phyloP scores from a whole-genome alignment of 306 rosid genomes.

The Heteromeles arbutifolia region DNA sequence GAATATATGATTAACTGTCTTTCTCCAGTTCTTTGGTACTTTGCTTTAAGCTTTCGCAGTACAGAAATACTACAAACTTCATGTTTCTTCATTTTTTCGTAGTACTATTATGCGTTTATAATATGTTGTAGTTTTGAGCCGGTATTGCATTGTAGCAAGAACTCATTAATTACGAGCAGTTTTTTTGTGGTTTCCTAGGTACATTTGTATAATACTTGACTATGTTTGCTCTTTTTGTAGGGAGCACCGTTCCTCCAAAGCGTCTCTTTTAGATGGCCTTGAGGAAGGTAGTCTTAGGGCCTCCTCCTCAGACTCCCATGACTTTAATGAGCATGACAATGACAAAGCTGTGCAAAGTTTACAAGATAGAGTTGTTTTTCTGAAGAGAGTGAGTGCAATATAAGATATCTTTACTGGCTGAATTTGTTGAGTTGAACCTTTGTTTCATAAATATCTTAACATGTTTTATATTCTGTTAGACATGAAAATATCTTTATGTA shows the following conservation, averaged over 20 bases:
- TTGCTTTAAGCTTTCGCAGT: not conserved
- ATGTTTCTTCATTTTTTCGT: not conserved
- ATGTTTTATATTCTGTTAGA: not conserved
- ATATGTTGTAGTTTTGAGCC: not conserved
- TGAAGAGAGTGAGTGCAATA: constrained; percentile 58
- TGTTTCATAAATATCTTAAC: not conserved
- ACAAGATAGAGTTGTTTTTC: constrained; percentile 70
- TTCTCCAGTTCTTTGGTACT: not conserved
- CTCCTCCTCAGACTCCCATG: constrained; percentile 57
- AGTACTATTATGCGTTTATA: not conserved
- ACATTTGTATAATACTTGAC: not conserved
- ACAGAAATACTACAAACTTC: not conserved
- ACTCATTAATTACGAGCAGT: not conserved
- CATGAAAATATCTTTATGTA: not conserved
- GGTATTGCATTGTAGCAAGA: not conserved
- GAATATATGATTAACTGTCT: not conserved
- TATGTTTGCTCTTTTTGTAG: constrained; percentile 30
- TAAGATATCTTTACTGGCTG: constrained; percentile 1
- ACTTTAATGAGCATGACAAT: constrained; percentile 68
- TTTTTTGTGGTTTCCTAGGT: not conserved
- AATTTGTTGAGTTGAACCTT: not conserved
- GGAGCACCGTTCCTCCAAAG: constrained; percentile 63
- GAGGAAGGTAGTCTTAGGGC: constrained; percentile 89
- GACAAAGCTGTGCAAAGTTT: constrained; percentile 61
- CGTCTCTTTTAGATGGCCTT: constrained; percentile 69